Evolutionary conservation across 495 filamentous ascomycete genomes (phyloP).

Genomic region (Penicillium coprophilum): DNA sequence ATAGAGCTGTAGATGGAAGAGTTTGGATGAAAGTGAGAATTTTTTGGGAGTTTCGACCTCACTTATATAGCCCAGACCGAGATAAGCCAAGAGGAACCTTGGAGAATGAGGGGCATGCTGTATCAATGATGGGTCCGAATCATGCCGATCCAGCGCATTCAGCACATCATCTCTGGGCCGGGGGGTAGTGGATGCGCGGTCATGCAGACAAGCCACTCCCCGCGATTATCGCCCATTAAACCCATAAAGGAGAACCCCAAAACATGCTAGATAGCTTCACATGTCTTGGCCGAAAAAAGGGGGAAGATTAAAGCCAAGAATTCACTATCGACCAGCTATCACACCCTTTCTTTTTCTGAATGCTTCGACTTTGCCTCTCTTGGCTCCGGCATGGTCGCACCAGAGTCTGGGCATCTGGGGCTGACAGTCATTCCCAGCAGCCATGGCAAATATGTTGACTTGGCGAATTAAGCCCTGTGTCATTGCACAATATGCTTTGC

Average conservation of each 20-base stretch:
- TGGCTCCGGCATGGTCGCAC: constrained; percentile 25
- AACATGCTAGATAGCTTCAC: constrained; percentile 24
- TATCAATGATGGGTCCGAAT: constrained; percentile 26
- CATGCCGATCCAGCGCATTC: constrained; percentile 32
- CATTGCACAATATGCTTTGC: constrained; percentile 29
- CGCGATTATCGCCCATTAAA: constrained; percentile 27
- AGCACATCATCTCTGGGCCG: constrained; percentile 27
- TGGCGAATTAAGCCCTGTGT: constrained; percentile 13
- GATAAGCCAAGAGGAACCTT: constrained; percentile 24
- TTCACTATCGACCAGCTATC: constrained; percentile 26
- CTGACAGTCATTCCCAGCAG: constrained; percentile 15
- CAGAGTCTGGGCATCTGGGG: constrained; percentile 12
- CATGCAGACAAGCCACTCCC: constrained; percentile 24
- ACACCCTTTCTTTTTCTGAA: constrained; percentile 19
- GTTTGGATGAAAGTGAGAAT: constrained; percentile 6
- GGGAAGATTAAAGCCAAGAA: constrained; percentile 26
- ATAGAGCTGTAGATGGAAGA: background rate
- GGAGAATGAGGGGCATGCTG: constrained; percentile 30
- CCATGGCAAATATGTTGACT: constrained; percentile 24
- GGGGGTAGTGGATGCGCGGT: constrained; percentile 27
- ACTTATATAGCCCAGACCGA: constrained; percentile 35
- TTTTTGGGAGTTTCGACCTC: constrained; percentile 24
- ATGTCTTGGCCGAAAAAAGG: constrained; percentile 30
- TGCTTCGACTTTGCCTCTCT: constrained; percentile 29
- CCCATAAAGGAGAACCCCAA: constrained; percentile 16